phyloP scores from a whole-genome alignment of 805 yeast genomes.

The Helenozyma baotianmanensis region DNA sequence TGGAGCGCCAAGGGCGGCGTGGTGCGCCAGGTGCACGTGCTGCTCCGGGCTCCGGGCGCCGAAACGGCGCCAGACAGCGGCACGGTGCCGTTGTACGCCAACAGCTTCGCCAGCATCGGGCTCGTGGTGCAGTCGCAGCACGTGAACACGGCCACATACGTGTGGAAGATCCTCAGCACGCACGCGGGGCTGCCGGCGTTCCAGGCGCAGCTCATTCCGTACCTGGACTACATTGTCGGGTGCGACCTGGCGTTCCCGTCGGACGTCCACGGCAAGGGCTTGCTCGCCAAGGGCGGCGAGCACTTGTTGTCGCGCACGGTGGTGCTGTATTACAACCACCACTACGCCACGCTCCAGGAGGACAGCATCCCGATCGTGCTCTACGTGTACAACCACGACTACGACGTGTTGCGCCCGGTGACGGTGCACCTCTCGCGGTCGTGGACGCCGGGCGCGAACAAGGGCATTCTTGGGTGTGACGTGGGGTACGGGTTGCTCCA shows the following conservation, averaged over 20 bases:
- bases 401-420: slow-evolving; percentile 81
- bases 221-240: slow-evolving; percentile 84
- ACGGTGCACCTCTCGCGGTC: slow-evolving; percentile 58
- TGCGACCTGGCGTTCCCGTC: slow-evolving; percentile 53
- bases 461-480: slow-evolving; percentile 85
- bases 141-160: slow-evolving; percentile 67
- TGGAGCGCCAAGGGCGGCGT: slow-evolving; percentile 89
- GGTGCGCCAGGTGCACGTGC: slow-evolving; percentile 27
- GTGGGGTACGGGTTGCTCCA: slow-evolving; percentile 92
- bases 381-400: slow-evolving; percentile 80
- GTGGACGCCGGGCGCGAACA: slow-evolving; percentile 64
- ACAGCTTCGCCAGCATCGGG: slow-evolving; percentile 52
- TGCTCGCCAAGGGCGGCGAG: slow-evolving; percentile 85
- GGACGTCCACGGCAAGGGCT: slow-evolving; percentile 53
- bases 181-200: slow-evolving; percentile 79
- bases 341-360: slow-evolving; percentile 25
- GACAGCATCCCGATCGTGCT: slow-evolving; percentile 38
- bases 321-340: slow-evolving; percentile 50
- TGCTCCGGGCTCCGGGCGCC: slow-evolving; percentile 8
- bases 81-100: slow-evolving; percentile 14
- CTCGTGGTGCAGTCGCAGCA: slow-evolving; percentile 75
- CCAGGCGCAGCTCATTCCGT: slow-evolving; percentile 74
- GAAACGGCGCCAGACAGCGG: slow-evolving; percentile 6
- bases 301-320: slow-evolving; percentile 66
- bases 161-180: slow-evolving; percentile 80